Percentiles rank a stretch among this genome's conserved stretches.
phyloP scores from a whole-genome alignment of 208 protist species.

The Trypanosomatidae sp. region DNA sequence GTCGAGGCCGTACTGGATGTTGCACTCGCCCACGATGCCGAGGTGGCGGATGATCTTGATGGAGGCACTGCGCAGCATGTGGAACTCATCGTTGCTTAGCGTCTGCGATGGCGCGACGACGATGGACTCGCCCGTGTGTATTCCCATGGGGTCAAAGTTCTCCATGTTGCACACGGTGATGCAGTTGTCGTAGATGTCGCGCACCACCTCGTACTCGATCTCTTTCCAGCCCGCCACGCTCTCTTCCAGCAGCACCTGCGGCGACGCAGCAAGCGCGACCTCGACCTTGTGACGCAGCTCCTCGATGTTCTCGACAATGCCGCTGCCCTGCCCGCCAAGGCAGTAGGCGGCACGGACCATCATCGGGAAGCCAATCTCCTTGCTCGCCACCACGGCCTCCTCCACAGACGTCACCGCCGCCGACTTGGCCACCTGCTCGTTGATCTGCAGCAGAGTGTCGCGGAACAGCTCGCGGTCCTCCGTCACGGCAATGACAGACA shows the following conservation, averaged over 20 bases:
- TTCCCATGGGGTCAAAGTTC: conserved; percentile 98
- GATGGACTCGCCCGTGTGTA: conserved; percentile 99
- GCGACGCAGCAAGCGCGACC: conserved; percentile 84
- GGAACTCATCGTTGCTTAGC: conserved; percentile 97
- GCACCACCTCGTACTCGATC: conserved; percentile 99
- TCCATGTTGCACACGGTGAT: conserved; percentile 99
- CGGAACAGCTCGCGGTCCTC: conserved; percentile 98
- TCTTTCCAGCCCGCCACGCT: conserved; percentile 99
- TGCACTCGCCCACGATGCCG: conserved; percentile 99
- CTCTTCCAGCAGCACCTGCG: conserved; percentile 97
- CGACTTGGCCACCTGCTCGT: conserved; percentile 92
- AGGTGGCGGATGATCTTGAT: conserved; percentile 96
- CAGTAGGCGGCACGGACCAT: conserved; percentile 98
- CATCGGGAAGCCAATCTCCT: conserved; percentile 95
- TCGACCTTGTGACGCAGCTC: conserved; percentile 80
- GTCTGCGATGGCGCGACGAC: conserved; percentile 99
- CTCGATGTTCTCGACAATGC: conserved; percentile 93
- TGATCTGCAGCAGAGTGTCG: conserved; percentile 95
- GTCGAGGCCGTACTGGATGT: conserved; percentile 99
- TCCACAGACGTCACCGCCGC: conserved; percentile 74
- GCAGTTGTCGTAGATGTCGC: conserved; percentile 98
- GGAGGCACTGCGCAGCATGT: conserved; percentile 96
- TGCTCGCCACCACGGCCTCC: conserved; percentile 66
- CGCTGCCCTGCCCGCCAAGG: conserved; percentile 98
- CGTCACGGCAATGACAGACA: conserved; percentile 95